Evolutionary conservation across 805 yeast genomes (phyloP), one percentile per base, ranked within the genome.

Genomic region (Wickerhamomyces alni): DNA sequence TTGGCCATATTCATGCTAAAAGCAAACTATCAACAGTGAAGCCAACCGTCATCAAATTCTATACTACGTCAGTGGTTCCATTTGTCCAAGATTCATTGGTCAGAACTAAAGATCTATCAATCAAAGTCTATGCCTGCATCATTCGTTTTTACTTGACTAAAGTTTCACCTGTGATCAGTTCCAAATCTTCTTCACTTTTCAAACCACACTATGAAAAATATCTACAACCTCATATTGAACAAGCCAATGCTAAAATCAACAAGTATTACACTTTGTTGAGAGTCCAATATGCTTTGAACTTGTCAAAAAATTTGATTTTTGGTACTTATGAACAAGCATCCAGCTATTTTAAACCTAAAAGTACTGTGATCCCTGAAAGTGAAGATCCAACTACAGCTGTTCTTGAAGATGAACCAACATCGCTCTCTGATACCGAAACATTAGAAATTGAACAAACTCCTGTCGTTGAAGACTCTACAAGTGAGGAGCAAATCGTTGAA

Each of bases 291-390:
- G 17, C 17, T 16, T 28, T 28, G 17, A 15, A n/a, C 5, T n/a
- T n/a, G 3, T 50, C 56, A 4, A 50, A 48, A 43, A 17, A 31
- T 3, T 32, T 44, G 21, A 18, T 45, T 13, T 19, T 44, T 8
- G 34, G 44, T 3, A 43, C 58, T 11, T 45, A 43, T 29, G 46
- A 48, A 16, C 45, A 51, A 26, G 35, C 48, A 7, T 25, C 27
- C 5, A 31, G 39, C n/a, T 50, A 44, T 22, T 40, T 52, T 21
- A 13, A 45, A 30, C 33, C 36, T 10, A 27, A 35, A 24, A 37
- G 35, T 8, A 37, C 42, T 13, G 25, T 33, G 26, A 11, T 32
- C 9, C n/a, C 39, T 19, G 34, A 25, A 13, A n/a, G n/a, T n/a
- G 36, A 30, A 17, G 30, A 36, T 10, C 25, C 43, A 11, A 18